Conservation (phyloP, 2,329 filamentous ascomycete genomes). For the Thyridium curvatum region DNA sequence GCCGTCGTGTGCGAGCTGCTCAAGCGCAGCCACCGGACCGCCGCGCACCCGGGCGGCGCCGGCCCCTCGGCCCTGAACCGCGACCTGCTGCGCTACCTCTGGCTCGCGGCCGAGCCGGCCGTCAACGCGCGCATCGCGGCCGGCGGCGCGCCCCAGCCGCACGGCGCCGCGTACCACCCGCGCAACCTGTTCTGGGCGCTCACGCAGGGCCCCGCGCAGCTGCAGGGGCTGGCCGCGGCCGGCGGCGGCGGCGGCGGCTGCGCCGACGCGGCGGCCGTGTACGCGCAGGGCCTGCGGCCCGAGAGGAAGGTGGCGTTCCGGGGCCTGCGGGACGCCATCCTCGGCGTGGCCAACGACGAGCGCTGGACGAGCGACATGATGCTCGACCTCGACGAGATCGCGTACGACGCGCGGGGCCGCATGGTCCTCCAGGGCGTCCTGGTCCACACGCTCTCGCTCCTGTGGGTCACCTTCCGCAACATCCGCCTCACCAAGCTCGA, state of each 20-base stretch:
- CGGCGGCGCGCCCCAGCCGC: not conserved
- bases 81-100: not conserved
- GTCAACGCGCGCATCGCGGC: not conserved
- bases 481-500: no score
- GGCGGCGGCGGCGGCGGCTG: not conserved
- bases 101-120: not conserved
- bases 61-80: not conserved
- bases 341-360: not conserved
- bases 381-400: not conserved
- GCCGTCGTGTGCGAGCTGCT: not conserved
- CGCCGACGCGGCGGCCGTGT: not conserved
- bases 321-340: not conserved
- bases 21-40: not conserved
- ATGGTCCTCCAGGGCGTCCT: no score
- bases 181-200: constrained; percentile 1
- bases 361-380: not conserved
- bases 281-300: not conserved
- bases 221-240: not conserved
- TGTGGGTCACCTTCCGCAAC: no score
- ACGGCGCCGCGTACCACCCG: not conserved
- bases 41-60: not conserved
- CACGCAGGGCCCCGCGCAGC: not conserved
- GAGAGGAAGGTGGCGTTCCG: not conserved
- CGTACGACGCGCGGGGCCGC: no score
- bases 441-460: no score